Evolutionary conservation across 768 basidiomycete genomes (phyloP).

Genomic region (Cystofilobasidium capitatum): DNA sequence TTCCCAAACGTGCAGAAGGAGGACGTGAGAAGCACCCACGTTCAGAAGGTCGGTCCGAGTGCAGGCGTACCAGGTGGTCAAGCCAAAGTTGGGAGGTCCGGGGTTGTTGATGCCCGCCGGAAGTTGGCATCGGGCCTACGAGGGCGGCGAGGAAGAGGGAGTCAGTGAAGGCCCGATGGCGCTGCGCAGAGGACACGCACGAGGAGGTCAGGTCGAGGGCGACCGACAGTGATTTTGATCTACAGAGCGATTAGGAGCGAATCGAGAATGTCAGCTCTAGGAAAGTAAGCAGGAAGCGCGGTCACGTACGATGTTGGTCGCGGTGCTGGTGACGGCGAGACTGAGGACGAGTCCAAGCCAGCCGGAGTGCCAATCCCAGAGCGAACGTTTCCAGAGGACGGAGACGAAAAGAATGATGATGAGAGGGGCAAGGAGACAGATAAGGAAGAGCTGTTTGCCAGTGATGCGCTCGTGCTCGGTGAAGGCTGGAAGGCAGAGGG

Average conservation of each 20-base stretch:
- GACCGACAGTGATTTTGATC: slow-evolving; percentile 52
- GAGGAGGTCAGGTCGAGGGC: slow-evolving; percentile 60
- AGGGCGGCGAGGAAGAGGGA: slow-evolving; percentile 43
- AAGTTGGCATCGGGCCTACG: slow-evolving; percentile 44
- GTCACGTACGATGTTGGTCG: slow-evolving; percentile 41
- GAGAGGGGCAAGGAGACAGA: slow-evolving; percentile 9
- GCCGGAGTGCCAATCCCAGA: slow-evolving; percentile 16
- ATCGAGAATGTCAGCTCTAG: no score
- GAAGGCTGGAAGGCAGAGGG: not conserved
- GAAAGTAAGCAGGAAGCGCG: no score
- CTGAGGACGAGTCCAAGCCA: slow-evolving; percentile 52
- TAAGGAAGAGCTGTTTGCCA: not conserved
- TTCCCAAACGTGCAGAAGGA: not conserved
- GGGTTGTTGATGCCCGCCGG: slow-evolving; percentile 25
- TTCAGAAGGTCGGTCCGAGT: slow-evolving; percentile 50
- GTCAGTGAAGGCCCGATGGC: slow-evolving; percentile 46
- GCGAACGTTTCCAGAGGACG: not conserved
- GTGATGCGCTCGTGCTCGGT: slow-evolving; percentile 15
- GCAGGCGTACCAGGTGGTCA: slow-evolving; percentile 66
- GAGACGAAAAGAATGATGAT: slow-evolving; percentile 19
- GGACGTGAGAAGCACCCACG: not conserved
- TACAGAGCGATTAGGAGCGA: no score
- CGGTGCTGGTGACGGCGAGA: slow-evolving; percentile 46
- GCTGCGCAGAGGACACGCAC: not conserved
- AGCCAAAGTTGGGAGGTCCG: slow-evolving; percentile 57